Evolutionary conservation across 371 early-diverging fungal species (phyloP), one percentile per base, ranked within the genome.

Genomic region (Mucor mucedo): DNA sequence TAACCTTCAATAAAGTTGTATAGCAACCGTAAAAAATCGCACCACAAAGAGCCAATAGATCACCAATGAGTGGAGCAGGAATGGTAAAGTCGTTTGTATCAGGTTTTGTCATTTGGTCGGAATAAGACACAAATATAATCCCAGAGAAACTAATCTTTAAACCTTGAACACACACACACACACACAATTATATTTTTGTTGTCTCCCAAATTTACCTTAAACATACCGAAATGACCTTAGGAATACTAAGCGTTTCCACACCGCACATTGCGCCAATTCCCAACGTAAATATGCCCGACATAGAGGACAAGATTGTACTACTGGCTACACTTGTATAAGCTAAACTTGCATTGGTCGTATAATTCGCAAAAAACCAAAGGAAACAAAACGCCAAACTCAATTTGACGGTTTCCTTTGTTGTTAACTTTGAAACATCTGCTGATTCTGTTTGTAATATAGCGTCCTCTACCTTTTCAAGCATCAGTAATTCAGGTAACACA

Each of bases 21-120:
- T 94, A 92, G 63, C 89, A 86, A 5, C 91, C 93, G 71, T 94
- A 94, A 49, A 92, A 87, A 5, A 91, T 58, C 3, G 93, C 93
- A 32, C 92, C 88, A 35, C 85, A 56, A 30, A 94, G 62, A 2
- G 93, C 91, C 53, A 92, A 69, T 29, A 85, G 33, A 63, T 92
- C 91, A 2, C 94, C 94, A 52, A 89, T 64, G 45, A 91, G 72
- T 13, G 73, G 72, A 29, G 65, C 42, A 9, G 66, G 55, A 4
- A 60, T 58, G 4, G 58, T 35, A 4, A 27, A 39, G 21, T 42
- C 32, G 33, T 44, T 60, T 16, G 60, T 28, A 42, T 57, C 68
- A 35, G 52, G 62, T 16, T 35, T 55, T 11, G 48, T 54, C 3
- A 54, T 38, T 38, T 75, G 71, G 65, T 80, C 83, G 10, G 77